A percentile compares a stretch with the other conserved stretches of the same genome.
Evolutionary conservation across 768 basidiomycete genomes (phyloP).

Genomic region (Russula abietina): DNA sequence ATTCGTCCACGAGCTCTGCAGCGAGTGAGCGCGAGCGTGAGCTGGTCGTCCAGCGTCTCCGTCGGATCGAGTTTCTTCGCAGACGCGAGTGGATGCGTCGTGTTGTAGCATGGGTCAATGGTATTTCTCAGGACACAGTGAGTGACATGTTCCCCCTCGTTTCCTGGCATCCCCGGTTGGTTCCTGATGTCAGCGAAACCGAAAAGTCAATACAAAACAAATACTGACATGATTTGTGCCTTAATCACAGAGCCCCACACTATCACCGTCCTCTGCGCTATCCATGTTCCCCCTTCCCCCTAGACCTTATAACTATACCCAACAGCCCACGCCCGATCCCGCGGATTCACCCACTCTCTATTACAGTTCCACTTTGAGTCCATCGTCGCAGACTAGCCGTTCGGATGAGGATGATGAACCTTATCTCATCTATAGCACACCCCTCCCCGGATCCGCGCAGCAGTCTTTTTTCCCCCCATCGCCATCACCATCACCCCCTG

Average conservation of each 20-base stretch:
- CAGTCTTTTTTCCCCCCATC: neutral
- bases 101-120: constrained; percentile 25
- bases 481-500: constrained; percentile 13
- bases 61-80: constrained; percentile 22
- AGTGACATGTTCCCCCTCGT: constrained; percentile 2
- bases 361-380: constrained; percentile 15
- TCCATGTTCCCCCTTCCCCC: constrained; percentile 2
- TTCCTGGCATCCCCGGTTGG: neutral
- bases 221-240: constrained; percentile 5
- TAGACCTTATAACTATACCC: constrained; percentile 15
- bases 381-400: constrained; percentile 10
- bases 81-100: constrained; percentile 26
- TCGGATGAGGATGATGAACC: constrained; percentile 23
- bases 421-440: constrained; percentile 26
- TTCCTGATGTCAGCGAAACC: neutral
- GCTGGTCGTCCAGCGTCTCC: constrained; percentile 19
- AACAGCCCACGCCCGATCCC: neutral
- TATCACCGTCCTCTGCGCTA: constrained; percentile 11
- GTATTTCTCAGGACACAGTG: constrained; percentile 19
- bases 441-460: constrained; percentile 11
- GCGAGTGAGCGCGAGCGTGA: constrained; percentile 14
- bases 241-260: constrained; percentile 10
- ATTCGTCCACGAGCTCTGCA: constrained; percentile 18
- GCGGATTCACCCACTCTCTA: constrained; percentile 18
- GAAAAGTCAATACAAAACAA: neutral